Percentiles rank a stretch among this genome's conserved stretches.
Conservation (phyloP, 1,139 yeast genomes). For the Geotrichum carabidarum region DNA sequence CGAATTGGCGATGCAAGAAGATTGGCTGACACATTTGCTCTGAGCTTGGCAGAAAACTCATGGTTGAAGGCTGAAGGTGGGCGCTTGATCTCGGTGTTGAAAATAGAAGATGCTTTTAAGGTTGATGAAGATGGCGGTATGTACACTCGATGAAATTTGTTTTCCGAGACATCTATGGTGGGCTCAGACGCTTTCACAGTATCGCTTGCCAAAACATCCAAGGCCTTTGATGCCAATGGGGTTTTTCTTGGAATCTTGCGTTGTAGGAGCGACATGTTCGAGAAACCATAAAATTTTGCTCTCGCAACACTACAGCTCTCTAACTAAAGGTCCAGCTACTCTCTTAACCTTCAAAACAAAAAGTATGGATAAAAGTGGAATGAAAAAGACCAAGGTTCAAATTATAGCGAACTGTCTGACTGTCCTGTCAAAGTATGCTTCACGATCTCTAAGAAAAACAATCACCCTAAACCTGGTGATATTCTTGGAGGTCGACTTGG, state of each 20-base stretch:
- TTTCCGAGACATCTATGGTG: neutral
- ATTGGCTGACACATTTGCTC: constrained; percentile 30
- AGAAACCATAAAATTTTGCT: too few species aligned
- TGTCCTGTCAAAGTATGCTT: too few species aligned
- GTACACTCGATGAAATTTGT: neutral
- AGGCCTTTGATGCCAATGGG: neutral
- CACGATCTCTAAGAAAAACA: too few species aligned
- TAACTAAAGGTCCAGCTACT: too few species aligned
- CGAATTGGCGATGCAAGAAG: constrained; percentile 33
- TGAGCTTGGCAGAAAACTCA: constrained; percentile 15
- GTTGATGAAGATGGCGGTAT: neutral
- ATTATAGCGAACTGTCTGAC: too few species aligned
- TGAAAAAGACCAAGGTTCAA: too few species aligned
- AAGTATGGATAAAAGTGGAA: too few species aligned
- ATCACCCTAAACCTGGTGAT: too few species aligned
- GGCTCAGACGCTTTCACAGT: neutral
- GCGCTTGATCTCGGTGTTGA: neutral
- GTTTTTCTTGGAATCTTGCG: constrained; percentile 3
- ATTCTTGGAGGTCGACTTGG: too few species aligned
- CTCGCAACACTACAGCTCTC: too few species aligned
- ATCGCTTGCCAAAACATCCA: neutral
- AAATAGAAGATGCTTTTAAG: neutral
- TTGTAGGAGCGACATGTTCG: neutral
- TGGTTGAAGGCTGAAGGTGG: neutral
- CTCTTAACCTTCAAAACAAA: too few species aligned